phyloP scores from a whole-genome alignment of 1,284 basidiomycete species.

The Ceratobasidium sp. region DNA sequence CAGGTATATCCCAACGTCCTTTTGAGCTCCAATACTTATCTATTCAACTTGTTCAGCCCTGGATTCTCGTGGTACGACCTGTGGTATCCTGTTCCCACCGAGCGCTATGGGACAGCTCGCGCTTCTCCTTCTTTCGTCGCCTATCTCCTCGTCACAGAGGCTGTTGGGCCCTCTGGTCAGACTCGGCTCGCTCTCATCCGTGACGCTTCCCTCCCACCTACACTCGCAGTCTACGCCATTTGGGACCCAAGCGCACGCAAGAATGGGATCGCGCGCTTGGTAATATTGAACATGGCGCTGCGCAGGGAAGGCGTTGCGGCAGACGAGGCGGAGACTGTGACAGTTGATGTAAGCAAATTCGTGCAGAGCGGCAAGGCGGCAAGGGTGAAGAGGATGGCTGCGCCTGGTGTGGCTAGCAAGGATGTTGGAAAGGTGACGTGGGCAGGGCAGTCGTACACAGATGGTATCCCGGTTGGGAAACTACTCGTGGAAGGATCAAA shows the following conservation, averaged over 20 bases:
- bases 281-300: constrained; percentile 53
- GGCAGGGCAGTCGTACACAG: constrained; percentile 54
- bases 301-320: constrained; percentile 47
- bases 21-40: neutral
- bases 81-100: constrained; percentile 54
- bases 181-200: constrained; percentile 51
- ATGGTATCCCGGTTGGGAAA: constrained; percentile 51
- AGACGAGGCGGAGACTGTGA: constrained; percentile 44
- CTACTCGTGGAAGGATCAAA: constrained; percentile 50
- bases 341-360: constrained; percentile 49
- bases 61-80: constrained; percentile 53
- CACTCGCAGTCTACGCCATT: constrained; percentile 54
- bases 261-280: constrained; percentile 48
- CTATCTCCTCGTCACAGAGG: constrained; percentile 55
- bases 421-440: constrained; percentile 51
- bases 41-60: constrained; percentile 25
- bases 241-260: constrained; percentile 51
- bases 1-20: constrained; percentile 46
- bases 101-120: constrained; percentile 53
- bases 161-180: constrained; percentile 52
- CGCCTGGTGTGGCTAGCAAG: constrained; percentile 52
- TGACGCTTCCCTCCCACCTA: constrained; percentile 46
- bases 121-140: constrained; percentile 55
- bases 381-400: constrained; percentile 53
- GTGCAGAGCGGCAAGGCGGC: constrained; percentile 43